Evolutionary conservation across 2,329 filamentous ascomycete species (phyloP).

Genomic region (Rutstroemia sp.): DNA sequence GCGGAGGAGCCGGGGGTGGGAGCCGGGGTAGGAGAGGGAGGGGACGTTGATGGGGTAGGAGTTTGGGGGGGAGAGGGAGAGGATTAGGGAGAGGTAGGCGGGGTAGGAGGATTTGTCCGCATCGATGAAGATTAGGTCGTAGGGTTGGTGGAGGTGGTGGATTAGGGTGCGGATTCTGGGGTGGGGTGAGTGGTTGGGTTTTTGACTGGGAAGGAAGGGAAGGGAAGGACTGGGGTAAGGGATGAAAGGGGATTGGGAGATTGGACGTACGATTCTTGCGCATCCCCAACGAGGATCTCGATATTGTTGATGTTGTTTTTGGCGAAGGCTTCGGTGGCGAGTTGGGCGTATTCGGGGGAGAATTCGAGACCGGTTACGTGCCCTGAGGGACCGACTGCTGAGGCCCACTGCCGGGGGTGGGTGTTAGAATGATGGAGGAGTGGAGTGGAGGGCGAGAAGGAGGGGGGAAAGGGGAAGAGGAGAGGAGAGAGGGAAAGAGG

Average conservation of each 20-base stretch:
- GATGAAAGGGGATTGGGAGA: background rate
- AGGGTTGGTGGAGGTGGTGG: slow-evolving; percentile 33
- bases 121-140: slow-evolving; percentile 48
- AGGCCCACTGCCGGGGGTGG: slow-evolving; percentile 11
- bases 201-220: no score
- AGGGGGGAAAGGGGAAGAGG: background rate
- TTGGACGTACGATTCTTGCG: slow-evolving; percentile 37
- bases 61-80: slow-evolving; percentile 31
- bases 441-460: no score
- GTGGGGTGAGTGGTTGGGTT: no score
- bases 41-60: slow-evolving; percentile 1
- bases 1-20: slow-evolving; percentile 36
- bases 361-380: slow-evolving; percentile 38
- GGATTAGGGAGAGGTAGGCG: slow-evolving; percentile 39
- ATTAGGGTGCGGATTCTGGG: slow-evolving; percentile 10
- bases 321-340: slow-evolving; percentile 34
- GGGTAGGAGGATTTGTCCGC: slow-evolving; percentile 47
- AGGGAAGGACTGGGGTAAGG: no score
- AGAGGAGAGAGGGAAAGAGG: background rate
- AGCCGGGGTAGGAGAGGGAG: background rate
- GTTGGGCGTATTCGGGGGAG: slow-evolving; percentile 35
- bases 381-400: slow-evolving; percentile 22
- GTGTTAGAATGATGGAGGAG: background rate
- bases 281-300: slow-evolving; percentile 41
- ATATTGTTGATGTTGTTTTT: slow-evolving; percentile 37